These are phyloP conservation scores for Solanum phureja DNA, from an alignment of 257 asterid species.

Conservation along the genomic window DNA sequence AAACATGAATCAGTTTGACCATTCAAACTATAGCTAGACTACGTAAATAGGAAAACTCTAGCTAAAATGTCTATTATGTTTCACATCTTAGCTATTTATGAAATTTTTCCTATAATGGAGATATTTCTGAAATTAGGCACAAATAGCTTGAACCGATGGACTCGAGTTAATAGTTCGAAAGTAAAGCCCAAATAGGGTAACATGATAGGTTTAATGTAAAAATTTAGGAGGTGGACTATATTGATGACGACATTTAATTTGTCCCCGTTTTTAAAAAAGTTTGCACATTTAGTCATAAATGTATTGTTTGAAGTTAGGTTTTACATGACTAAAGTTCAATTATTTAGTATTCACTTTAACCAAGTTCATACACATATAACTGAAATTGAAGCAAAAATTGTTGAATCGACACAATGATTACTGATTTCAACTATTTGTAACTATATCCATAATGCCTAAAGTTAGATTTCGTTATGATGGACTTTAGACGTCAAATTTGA, in stretches of 20 bases:
- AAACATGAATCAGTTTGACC: no score
- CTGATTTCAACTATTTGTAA: no score
- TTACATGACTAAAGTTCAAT: background rate
- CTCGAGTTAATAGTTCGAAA: background rate
- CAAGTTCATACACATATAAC: background rate
- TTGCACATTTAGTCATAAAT: background rate
- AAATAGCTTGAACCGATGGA: background rate
- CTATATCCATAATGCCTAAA: background rate
- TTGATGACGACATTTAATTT: background rate
- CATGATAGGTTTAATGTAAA: no score
- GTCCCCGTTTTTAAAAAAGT: rapidly evolving
- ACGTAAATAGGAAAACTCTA: no score
- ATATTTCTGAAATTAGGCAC: background rate
- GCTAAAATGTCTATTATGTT: no score
- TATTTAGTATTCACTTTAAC: background rate
- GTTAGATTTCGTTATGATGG: background rate
- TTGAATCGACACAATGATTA: background rate
- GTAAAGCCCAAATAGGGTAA: background rate
- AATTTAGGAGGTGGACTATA: background rate
- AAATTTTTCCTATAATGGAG: background rate
- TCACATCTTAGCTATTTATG: no score
- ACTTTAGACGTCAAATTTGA: background rate
- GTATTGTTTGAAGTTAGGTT: background rate
- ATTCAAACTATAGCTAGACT: no score
- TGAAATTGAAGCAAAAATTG: background rate